These are phyloP conservation scores for Naumovozyma dairenensis DNA, from an alignment of 805 yeast species.

Conservation along the genomic window DNA sequence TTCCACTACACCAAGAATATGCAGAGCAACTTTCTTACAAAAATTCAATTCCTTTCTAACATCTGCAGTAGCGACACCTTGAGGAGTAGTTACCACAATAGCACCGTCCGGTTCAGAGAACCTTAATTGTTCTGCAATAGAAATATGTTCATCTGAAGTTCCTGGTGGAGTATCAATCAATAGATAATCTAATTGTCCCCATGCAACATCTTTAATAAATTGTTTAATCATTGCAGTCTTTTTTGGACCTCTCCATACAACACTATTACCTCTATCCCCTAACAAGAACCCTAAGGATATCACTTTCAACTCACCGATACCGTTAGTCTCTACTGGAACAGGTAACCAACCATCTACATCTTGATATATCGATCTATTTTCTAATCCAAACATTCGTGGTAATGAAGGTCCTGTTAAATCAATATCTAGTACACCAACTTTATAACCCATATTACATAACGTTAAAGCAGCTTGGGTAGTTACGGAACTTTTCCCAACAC, in stretches of 20 bases:
- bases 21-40: conserved; percentile 75
- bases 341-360: conserved; percentile 88
- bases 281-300: conserved; percentile 87
- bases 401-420: conserved; percentile 95
- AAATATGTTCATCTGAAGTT: conserved; percentile 95
- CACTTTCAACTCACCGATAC: conserved; percentile 43
- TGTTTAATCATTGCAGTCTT: conserved; percentile 97
- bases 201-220: conserved; percentile 78
- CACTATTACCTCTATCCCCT: conserved; percentile 75
- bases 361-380: conserved; percentile 69
- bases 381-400: conserved; percentile 94
- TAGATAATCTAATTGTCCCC: conserved; percentile 73
- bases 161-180: conserved; percentile 98
- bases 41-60: conserved; percentile 90
- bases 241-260: conserved; percentile 98
- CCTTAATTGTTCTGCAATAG: conserved; percentile 84
- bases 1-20: conserved; percentile 78
- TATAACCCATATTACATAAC: conserved; percentile 55
- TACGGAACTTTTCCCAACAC: conserved; percentile 94
- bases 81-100: conserved; percentile 93
- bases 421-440: conserved; percentile 91
- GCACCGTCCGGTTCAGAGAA: conserved; percentile 78
- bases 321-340: conserved; percentile 37
- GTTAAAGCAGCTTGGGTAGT: conserved; percentile 91
- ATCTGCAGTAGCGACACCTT: conserved; percentile 84